Base-by-base conservation (phyloP, 2,329 filamentous ascomycete genomes). In the Ophiostoma angusticollis region DNA sequence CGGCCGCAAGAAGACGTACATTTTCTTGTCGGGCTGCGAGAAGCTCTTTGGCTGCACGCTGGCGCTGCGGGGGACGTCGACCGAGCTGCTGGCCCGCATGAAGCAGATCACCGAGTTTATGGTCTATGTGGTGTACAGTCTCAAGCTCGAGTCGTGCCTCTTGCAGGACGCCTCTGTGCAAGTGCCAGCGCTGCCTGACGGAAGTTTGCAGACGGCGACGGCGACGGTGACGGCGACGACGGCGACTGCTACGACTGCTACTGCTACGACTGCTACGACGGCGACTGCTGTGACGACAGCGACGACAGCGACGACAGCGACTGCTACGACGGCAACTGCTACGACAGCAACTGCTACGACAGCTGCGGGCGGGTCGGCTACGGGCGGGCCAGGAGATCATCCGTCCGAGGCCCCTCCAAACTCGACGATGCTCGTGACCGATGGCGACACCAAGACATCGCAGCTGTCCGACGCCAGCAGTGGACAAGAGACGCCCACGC, bases 31-130 rank as follows among this genome's bases (percentile, higher is more conserved):
- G 1, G 89, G 89, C 3, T 95, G 86, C 50, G 77, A 81, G 8
- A 84, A 84, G 46, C 82, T 93, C 43, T 72, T 98, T 2, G 93
- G 91, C 0, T 96, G 91, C 54, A 98, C 91, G 0, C 94, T 98
- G 49, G 84, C 86, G 11, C 65, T 98, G 17, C 78, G 91, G 32
- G 91, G 91, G 1, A 84, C 81, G 4, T 77, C 81, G 43, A 78
- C 77, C 22, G 64, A 73, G 34, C 67, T 77, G 1, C 68, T 98
- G 14, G 67, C 76, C 2, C 83, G 78, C 50, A 77, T 98, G 58
- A 98, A 98, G 60, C 74, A 78, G 37, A 91, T 98, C 48, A 91
- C 89, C 9, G 91, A 98, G 55, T 96, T 98, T 54, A 95, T 98
- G 89, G 82, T 93, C 27, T 98, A 96, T 50, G 93, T 98, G 16